Evolutionary conservation across 1,284 basidiomycete genomes (phyloP), one percentile per base, ranked within the genome.

Genomic region (Gomphus bonarii): DNA sequence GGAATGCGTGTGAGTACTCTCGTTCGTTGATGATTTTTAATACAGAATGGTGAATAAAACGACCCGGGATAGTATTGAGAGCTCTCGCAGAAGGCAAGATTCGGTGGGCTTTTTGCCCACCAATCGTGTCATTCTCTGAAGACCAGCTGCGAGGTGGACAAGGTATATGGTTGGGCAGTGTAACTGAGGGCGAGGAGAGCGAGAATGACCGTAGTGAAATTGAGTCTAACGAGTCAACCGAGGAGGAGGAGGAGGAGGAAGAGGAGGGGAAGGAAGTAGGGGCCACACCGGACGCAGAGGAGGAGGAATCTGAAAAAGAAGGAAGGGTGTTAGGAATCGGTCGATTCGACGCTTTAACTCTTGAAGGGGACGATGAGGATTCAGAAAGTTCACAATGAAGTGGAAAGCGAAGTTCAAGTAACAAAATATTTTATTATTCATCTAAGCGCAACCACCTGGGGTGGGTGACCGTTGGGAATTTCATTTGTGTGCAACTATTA

Each of bases 21-120:
- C 12, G 50, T 44, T 55, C 25, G 33, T 59, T 61, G 55, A 53
- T 66, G 57, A 62, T 63, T 62, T 48, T 64, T 54, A 11, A n/a
- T 8, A 48, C 48, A 3, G 54, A 55, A 49, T 61, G 31, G 49
- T 49, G 40, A n/a, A n/a, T n/a, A n/a, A n/a, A 28, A 28, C 44
- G 40, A 48, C 47, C 28, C 31, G 18, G 22, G 28, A 33, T 63
- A 90, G 91, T 95, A 61, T 76, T 95, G 61, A 81, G 91, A 50
- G 73, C 79, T 7, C 72, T 93, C 22, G 86, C 91, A 0, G 89
- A 95, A 68, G 87, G 88, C 16, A 76, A 75, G 62, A 76, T 94
- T 54, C 75, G 75, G 43, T 95, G 92, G 92, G 86, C 82, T 20
- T 95, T 94, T 69, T 88, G 85, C 81, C 88, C 90, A 5, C 84